phyloP scores from a whole-genome alignment of 345 rosid genomes.

The Brassica carinata region DNA sequence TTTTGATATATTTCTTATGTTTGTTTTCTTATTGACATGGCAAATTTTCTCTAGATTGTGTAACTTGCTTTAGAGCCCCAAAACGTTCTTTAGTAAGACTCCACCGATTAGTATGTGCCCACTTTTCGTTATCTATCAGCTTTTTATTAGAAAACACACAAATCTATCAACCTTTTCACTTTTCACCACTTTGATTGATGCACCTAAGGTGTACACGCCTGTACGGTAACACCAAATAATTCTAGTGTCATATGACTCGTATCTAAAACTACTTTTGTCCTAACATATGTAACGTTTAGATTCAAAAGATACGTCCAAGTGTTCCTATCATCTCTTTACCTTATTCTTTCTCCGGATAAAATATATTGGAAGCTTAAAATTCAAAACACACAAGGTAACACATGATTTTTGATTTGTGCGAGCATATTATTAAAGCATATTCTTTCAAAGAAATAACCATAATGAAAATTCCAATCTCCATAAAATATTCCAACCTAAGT shows the following conservation, averaged over 20 bases:
- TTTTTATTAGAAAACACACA: background rate
- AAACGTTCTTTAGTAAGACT: background rate
- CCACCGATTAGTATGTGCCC: background rate
- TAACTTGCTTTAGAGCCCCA: background rate
- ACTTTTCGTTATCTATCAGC: background rate
- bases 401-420: background rate
- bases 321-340: background rate
- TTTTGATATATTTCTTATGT: no score
- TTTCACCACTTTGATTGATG: background rate
- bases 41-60: background rate
- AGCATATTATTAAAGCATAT: constrained; percentile 21
- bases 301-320: constrained; percentile 2
- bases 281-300: background rate
- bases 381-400: constrained; percentile 5
- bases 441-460: background rate
- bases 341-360: background rate
- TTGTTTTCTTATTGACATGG: background rate
- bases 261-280: background rate
- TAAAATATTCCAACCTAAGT: constrained; percentile 18
- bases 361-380: constrained; percentile 7
- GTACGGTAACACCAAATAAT: constrained; percentile 20
- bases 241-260: background rate
- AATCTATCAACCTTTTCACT: constrained; percentile 15
- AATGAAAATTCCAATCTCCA: constrained; percentile 12
- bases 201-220: background rate